Evolutionary conservation across 495 filamentous ascomycete genomes (phyloP).

Genomic region (Hypoxylon crocopeplum): DNA sequence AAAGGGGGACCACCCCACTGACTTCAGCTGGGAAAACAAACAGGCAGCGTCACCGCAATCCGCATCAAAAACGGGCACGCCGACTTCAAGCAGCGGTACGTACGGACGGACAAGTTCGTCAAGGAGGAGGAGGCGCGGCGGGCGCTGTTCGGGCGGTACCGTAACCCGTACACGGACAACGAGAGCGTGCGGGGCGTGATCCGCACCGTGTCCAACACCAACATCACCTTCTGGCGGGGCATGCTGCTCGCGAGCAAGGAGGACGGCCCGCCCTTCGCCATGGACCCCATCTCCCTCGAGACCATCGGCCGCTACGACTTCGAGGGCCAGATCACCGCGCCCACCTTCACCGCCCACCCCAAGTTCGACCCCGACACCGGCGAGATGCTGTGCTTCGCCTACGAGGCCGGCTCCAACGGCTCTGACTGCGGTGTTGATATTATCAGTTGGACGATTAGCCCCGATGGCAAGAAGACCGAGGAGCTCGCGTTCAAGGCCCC

Average conservation of each 20-base stretch:
- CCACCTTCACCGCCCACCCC: slow-evolving; percentile 67
- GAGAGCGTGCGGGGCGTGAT: slow-evolving; percentile 56
- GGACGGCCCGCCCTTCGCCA: slow-evolving; percentile 60
- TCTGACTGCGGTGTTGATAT: slow-evolving; percentile 54
- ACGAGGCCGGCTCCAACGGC: slow-evolving; percentile 57
- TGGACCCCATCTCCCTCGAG: slow-evolving; percentile 63
- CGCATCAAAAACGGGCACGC: slow-evolving; percentile 56
- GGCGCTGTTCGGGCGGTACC: slow-evolving; percentile 58
- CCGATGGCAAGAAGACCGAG: slow-evolving; percentile 51
- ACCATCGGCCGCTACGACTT: slow-evolving; percentile 62
- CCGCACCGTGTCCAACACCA: slow-evolving; percentile 61
- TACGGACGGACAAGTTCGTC: slow-evolving; percentile 57
- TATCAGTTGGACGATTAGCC: slow-evolving; percentile 54
- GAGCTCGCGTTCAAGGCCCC: slow-evolving; percentile 59
- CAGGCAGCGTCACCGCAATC: slow-evolving; percentile 60
- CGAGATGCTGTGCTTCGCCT: slow-evolving; percentile 64
- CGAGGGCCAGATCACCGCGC: slow-evolving; percentile 59
- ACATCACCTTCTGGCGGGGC: slow-evolving; percentile 60
- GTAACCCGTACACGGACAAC: slow-evolving; percentile 63
- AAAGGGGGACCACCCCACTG: not conserved
- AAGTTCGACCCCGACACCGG: slow-evolving; percentile 65
- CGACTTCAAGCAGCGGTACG: slow-evolving; percentile 60
- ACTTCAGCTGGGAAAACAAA: not conserved
- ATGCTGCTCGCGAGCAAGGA: slow-evolving; percentile 63
- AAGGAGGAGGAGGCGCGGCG: slow-evolving; percentile 49